Evolutionary conservation across 768 basidiomycete species (phyloP).

Genomic region (Kwoniella europaea): DNA sequence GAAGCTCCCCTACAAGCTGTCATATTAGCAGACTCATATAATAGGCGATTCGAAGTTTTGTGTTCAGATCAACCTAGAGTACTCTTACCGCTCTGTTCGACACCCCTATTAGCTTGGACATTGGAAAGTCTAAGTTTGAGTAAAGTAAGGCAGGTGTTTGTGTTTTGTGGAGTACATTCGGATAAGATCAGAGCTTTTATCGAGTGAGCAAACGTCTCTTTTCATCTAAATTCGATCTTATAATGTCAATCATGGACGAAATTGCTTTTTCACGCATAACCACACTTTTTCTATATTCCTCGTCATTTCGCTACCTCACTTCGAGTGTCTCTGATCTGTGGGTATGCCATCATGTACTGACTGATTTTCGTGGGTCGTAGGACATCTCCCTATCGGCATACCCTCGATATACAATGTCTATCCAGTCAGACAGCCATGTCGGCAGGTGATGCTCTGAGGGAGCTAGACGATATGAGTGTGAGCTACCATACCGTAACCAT

Average conservation of each 20-base stretch:
- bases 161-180: slow-evolving; percentile 89
- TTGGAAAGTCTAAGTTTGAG: slow-evolving; percentile 93
- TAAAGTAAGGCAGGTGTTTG: slow-evolving; percentile 93
- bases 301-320: neutral
- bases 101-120: slow-evolving; percentile 92
- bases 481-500: slow-evolving; percentile 10
- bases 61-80: slow-evolving; percentile 85
- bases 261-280: neutral
- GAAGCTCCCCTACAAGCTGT: slow-evolving; percentile 92
- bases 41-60: slow-evolving; percentile 88
- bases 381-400: slow-evolving; percentile 38
- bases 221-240: neutral
- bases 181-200: slow-evolving; percentile 83
- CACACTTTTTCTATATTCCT: neutral
- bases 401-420: slow-evolving; percentile 51
- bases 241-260: neutral
- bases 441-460: slow-evolving; percentile 57
- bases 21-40: slow-evolving; percentile 94
- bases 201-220: slow-evolving; percentile 64
- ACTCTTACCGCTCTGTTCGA: slow-evolving; percentile 90
- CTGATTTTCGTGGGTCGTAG: slow-evolving; percentile 12
- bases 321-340: no score
- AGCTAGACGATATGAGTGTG: slow-evolving; percentile 55
- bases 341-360: no score
- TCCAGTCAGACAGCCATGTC: slow-evolving; percentile 53